Conservation (phyloP, 1,284 basidiomycete genomes). For the Neonothopanus nambi region DNA sequence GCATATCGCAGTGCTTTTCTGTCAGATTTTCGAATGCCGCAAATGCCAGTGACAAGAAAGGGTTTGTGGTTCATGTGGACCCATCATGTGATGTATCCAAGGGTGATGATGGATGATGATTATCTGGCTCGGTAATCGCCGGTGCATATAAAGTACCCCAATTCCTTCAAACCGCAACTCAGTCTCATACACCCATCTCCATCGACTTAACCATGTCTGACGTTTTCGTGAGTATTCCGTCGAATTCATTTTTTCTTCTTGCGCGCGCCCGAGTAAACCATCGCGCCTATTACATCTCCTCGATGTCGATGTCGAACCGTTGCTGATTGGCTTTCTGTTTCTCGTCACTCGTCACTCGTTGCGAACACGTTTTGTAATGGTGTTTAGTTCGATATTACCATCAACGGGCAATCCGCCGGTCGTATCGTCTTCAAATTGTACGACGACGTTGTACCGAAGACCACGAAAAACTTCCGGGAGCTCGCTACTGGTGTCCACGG, state of each 20-base stretch:
- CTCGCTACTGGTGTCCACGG: slow-evolving; percentile 80
- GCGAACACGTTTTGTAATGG: too few relatives aligned
- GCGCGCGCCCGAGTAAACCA: too few relatives aligned
- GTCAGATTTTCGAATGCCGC: too few relatives aligned
- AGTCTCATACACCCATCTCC: slow-evolving; percentile 11
- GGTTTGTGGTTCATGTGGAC: too few relatives aligned
- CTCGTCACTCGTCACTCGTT: too few relatives aligned
- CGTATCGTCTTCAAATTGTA: slow-evolving; percentile 76
- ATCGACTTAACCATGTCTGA: too few relatives aligned
- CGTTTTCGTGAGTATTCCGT: slow-evolving; percentile 15
- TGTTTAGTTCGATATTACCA: slow-evolving; percentile 83
- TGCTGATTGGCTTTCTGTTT: too few relatives aligned
- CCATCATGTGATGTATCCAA: slow-evolving; percentile 8
- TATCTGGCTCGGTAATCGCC: slow-evolving; percentile 8
- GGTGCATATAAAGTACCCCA: not conserved
- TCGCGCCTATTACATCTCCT: too few relatives aligned
- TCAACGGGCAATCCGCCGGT: slow-evolving; percentile 68
- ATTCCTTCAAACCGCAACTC: not conserved
- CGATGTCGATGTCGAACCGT: too few relatives aligned
- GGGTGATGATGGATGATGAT: not conserved
- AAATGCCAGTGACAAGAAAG: not conserved
- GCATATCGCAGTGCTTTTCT: too few relatives aligned
- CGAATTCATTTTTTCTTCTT: not conserved
- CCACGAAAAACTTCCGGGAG: slow-evolving; percentile 80
- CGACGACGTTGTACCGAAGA: slow-evolving; percentile 71